Conservation (phyloP, 495 filamentous ascomycete genomes). For the Cudoniella acicularis region DNA sequence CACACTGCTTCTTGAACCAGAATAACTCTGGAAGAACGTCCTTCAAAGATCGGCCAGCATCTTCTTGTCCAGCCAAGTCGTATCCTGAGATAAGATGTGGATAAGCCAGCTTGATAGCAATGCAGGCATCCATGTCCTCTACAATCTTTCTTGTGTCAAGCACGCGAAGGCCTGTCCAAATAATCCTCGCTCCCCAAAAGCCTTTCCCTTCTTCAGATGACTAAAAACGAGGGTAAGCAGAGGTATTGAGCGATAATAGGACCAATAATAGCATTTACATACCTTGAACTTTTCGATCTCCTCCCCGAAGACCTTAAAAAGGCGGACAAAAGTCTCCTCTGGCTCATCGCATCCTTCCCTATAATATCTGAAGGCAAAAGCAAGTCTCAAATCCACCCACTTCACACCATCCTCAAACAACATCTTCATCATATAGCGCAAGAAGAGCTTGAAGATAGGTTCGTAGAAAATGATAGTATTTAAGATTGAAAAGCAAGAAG, state of each 20-base stretch:
- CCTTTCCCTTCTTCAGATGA: slow-evolving; percentile 60
- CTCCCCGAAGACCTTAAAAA: slow-evolving; percentile 69
- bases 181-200: slow-evolving; percentile 85
- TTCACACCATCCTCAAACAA: slow-evolving; percentile 72
- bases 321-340: slow-evolving; percentile 59
- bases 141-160: slow-evolving; percentile 63
- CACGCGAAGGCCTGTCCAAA: slow-evolving; percentile 73
- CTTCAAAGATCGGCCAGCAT: slow-evolving; percentile 66
- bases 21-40: slow-evolving; percentile 81
- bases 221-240: too few species aligned
- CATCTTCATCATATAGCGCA: slow-evolving; percentile 62
- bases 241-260: too few species aligned
- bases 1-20: slow-evolving; percentile 86
- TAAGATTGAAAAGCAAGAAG: slow-evolving; percentile 63
- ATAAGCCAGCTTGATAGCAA: slow-evolving; percentile 71
- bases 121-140: slow-evolving; percentile 79
- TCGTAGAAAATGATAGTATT: slow-evolving; percentile 80
- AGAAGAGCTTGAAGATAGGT: slow-evolving; percentile 77
- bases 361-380: slow-evolving; percentile 60
- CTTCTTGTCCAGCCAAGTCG: slow-evolving; percentile 86
- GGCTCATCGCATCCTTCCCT: slow-evolving; percentile 52
- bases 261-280: neutral
- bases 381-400: slow-evolving; percentile 71
- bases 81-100: slow-evolving; percentile 81
- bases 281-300: slow-evolving; percentile 74